Percentiles rank a stretch among this genome's conserved stretches.
phyloP scores from a whole-genome alignment of 176 grass and related monocot species.

The Eleusine coracana region DNA sequence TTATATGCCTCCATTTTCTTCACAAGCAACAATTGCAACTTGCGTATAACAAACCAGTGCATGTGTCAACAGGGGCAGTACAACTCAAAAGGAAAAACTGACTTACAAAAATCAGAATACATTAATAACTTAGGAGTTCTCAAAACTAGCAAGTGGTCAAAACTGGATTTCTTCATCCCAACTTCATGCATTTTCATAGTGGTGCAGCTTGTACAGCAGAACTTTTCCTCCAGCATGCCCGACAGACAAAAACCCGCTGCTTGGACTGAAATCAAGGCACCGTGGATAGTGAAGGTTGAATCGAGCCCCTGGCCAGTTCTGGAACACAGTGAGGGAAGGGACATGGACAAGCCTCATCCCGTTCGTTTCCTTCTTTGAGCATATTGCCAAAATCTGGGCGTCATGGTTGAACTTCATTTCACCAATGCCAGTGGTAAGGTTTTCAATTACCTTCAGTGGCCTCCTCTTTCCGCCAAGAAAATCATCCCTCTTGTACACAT shows the following conservation, averaged over 20 bases:
- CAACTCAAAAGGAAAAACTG: no score
- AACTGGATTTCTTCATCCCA: conserved; percentile 2
- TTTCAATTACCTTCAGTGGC: conserved; percentile 65
- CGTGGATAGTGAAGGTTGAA: conserved; percentile 57
- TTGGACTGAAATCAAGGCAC: conserved; percentile 83
- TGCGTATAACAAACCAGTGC: background rate
- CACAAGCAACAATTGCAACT: background rate
- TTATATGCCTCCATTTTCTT: background rate
- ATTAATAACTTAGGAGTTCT: background rate
- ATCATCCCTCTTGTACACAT: conserved; percentile 72
- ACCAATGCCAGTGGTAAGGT: conserved; percentile 61
- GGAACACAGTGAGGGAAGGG: conserved; percentile 69
- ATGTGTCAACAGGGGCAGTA: background rate
- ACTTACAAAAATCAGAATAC: no score
- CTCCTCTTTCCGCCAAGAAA: conserved; percentile 77
- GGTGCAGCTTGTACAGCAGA: conserved; percentile 81
- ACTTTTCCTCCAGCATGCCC: conserved; percentile 73
- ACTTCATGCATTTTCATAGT: conserved; percentile 65
- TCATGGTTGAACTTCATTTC: conserved; percentile 81
- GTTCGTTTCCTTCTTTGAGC: conserved; percentile 68
- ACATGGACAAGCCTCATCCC: conserved; percentile 74
- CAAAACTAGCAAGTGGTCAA: conserved; percentile 15
- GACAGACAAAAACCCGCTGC: conserved; percentile 68
- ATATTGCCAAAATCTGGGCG: conserved; percentile 72
- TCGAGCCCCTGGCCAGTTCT: conserved; percentile 71